phyloP scores from a whole-genome alignment of 2,329 filamentous ascomycete species.

The Sporothrix phasma region DNA sequence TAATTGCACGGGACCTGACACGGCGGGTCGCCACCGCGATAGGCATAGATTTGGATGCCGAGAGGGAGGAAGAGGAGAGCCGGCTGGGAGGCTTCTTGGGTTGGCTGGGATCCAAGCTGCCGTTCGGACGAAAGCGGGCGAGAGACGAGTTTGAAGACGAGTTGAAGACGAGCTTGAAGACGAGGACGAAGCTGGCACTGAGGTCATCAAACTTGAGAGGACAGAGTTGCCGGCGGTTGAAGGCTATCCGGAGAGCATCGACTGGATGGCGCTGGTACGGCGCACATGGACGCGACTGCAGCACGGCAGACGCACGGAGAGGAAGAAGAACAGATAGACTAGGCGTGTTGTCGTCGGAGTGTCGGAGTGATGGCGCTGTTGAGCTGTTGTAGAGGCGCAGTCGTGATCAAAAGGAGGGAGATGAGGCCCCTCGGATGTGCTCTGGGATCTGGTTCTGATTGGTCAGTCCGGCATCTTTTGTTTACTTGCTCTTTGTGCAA shows the following conservation, averaged over 20 bases:
- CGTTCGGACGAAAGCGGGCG: conserved; percentile 3
- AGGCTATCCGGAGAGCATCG: conserved; percentile 5
- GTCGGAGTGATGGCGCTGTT: background rate
- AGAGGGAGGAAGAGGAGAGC: background rate
- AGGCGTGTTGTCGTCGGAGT: background rate
- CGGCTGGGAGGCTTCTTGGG: background rate
- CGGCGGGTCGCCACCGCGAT: conserved; percentile 14
- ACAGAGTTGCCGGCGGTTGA: conserved; percentile 10
- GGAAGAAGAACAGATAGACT: background rate
- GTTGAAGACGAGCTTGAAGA: background rate
- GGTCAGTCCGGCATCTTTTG: background rate
- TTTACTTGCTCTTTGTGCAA: background rate
- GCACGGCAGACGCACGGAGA: background rate
- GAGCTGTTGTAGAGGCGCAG: background rate
- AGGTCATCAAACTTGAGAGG: background rate
- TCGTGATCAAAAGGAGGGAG: background rate
- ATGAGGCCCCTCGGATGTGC: background rate
- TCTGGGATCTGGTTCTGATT: background rate
- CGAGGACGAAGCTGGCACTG: background rate
- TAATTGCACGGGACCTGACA: conserved; percentile 20
- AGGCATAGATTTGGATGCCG: background rate
- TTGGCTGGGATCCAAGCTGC: conserved; percentile 1
- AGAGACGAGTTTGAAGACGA: background rate
- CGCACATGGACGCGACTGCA: background rate
- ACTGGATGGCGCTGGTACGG: background rate